These are phyloP conservation scores for Dujonia santamariae DNA, from an alignment of 1,139 yeast genomes.

Conservation along the genomic window DNA sequence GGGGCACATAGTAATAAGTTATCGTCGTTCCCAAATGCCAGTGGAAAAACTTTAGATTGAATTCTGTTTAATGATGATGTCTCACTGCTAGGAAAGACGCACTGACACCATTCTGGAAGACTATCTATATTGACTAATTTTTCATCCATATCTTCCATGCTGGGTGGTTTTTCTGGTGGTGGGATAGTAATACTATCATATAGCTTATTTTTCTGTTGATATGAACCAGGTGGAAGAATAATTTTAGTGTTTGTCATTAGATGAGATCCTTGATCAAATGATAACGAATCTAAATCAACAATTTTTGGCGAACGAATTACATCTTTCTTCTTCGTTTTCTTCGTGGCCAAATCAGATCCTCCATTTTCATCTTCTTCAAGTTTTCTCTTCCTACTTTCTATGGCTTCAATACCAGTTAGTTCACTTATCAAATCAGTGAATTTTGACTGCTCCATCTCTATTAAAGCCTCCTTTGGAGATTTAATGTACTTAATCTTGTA, in stretches of 20 bases:
- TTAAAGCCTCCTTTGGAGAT: conserved; percentile 22
- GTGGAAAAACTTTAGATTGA: conserved; percentile 79
- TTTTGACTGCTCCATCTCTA: conserved; percentile 18
- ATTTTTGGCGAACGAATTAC: conserved; percentile 39
- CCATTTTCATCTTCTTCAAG: conserved; percentile 11
- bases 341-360: conserved; percentile 4
- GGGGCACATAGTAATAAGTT: conserved; percentile 92
- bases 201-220: conserved; percentile 64
- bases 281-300: conserved; percentile 61
- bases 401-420: neutral
- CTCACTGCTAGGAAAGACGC: conserved; percentile 70
- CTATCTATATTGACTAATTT: conserved; percentile 55
- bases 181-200: conserved; percentile 92
- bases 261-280: conserved; percentile 72
- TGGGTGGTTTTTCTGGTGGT: conserved; percentile 54
- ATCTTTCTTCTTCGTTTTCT: conserved; percentile 8
- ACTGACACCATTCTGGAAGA: conserved; percentile 80
- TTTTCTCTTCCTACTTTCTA: conserved; percentile 2
- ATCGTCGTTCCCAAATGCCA: conserved; percentile 67
- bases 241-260: conserved; percentile 66
- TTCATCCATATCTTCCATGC: conserved; percentile 36
- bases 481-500: conserved; percentile 43
- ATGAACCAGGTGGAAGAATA: conserved; percentile 78
- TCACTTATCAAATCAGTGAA: conserved; percentile 20
- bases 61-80: conserved; percentile 70